These are phyloP conservation scores for Pythium grandisporangium DNA, from an alignment of 352 stramenopile species.

Conservation along the genomic window DNA sequence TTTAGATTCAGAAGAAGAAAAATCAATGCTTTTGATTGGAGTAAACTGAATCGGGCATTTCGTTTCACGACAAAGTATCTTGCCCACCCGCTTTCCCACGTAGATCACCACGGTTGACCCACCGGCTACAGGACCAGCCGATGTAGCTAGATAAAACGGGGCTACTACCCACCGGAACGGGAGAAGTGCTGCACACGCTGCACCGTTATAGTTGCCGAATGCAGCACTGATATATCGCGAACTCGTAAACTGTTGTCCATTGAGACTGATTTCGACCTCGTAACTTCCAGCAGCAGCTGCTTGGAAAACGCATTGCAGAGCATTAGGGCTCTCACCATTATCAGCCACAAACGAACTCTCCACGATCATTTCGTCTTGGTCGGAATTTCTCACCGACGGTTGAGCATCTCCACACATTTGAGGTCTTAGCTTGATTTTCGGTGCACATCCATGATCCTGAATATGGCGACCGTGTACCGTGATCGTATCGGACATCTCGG, in stretches of 20 bases:
- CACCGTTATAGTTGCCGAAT: slow-evolving; percentile 56
- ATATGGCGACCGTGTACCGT: slow-evolving; percentile 42
- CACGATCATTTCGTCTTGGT: slow-evolving; percentile 19
- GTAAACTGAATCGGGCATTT: slow-evolving; percentile 58
- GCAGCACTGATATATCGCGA: slow-evolving; percentile 48
- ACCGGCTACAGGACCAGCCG: slow-evolving; percentile 47
- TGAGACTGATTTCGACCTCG: slow-evolving; percentile 58
- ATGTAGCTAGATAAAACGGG: slow-evolving; percentile 53
- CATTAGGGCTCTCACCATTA: too few species aligned
- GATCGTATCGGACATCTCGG: slow-evolving; percentile 20
- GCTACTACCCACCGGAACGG: slow-evolving; percentile 48
- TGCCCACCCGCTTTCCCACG: slow-evolving; percentile 34
- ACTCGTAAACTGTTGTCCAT: slow-evolving; percentile 48
- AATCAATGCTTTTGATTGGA: slow-evolving; percentile 14
- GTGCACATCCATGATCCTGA: slow-evolving; percentile 32
- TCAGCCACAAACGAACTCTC: slow-evolving; percentile 18
- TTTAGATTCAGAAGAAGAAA: too few species aligned
- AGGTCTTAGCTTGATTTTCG: slow-evolving; percentile 31
- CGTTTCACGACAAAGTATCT: slow-evolving; percentile 33
- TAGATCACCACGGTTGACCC: slow-evolving; percentile 50
- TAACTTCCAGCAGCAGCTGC: slow-evolving; percentile 29
- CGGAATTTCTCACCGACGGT: not conserved
- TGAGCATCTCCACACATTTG: slow-evolving; percentile 15
- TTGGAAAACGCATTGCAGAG: slow-evolving; percentile 25
- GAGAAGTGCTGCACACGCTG: slow-evolving; percentile 40